Percentiles rank a stretch among this genome's conserved stretches.
Conservation (phyloP, 2,329 filamentous ascomycete species). For the Aulographum hederae region DNA sequence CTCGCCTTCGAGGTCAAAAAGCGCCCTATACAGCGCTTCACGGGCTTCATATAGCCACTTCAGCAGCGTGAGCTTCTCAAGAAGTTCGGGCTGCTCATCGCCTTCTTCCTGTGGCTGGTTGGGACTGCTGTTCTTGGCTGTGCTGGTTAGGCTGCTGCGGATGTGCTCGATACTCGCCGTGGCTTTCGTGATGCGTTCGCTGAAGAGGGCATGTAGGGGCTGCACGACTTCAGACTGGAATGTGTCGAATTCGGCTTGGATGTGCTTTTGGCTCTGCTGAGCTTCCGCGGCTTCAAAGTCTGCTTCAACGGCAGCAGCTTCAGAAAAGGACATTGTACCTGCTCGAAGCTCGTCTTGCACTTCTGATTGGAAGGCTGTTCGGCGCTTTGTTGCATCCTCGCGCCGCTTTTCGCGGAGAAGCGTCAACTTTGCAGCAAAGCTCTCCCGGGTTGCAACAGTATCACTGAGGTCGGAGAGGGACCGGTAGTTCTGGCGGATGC, state of each 20-base stretch:
- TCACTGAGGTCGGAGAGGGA: conserved; percentile 51
- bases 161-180: conserved; percentile 64
- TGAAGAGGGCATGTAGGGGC: conserved; percentile 65
- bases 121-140: conserved; percentile 36
- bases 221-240: conserved; percentile 74
- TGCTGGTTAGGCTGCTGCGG: conserved; percentile 51
- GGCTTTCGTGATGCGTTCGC: conserved; percentile 53
- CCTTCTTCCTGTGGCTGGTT: conserved; percentile 88
- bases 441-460: conserved; percentile 39
- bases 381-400: conserved; percentile 38
- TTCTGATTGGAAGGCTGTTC: conserved; percentile 49
- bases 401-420: conserved; percentile 23
- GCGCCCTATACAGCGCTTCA: conserved; percentile 69
- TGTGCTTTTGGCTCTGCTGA: conserved; percentile 49
- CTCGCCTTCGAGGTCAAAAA: conserved; percentile 69
- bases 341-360: conserved; percentile 63
- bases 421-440: not conserved
- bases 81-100: conserved; percentile 79
- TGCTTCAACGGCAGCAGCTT: conserved; percentile 65
- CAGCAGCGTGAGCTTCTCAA: conserved; percentile 84
- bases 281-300: conserved; percentile 56
- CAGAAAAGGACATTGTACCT: conserved; percentile 64
- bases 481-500: conserved; percentile 57
- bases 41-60: conserved; percentile 96
- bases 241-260: conserved; percentile 64